Evolutionary conservation across 139 green algal species (phyloP).

Genomic region (Picochlorum sp.): DNA sequence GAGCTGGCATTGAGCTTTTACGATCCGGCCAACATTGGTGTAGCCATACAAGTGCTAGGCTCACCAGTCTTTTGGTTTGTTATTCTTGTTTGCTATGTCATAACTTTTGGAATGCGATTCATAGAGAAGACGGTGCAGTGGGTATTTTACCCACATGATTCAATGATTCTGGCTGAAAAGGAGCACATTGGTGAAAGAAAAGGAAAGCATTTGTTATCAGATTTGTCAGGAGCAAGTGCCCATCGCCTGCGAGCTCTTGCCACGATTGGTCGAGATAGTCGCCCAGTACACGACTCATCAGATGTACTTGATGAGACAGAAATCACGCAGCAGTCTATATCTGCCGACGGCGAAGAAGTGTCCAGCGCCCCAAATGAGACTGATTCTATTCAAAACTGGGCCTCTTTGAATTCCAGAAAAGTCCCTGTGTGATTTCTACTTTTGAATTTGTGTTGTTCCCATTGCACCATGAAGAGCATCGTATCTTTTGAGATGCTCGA

Average conservation of each 20-base stretch:
- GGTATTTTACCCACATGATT: conserved; percentile 40
- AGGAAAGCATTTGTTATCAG: conserved; percentile 4
- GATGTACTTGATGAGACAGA: no score
- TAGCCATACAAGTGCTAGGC: conserved; percentile 24
- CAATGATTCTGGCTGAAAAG: conserved; percentile 41
- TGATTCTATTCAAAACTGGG: no score
- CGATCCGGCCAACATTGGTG: conserved; percentile 42
- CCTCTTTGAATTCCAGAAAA: no score
- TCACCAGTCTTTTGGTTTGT: conserved; percentile 43
- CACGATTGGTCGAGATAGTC: background rate
- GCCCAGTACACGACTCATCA: no score
- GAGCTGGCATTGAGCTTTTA: conserved; percentile 30
- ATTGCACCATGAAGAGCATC: no score
- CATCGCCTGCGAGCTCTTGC: conserved; percentile 2
- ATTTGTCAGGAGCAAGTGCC: conserved; percentile 1
- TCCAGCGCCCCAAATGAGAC: no score
- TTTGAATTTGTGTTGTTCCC: no score
- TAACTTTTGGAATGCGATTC: conserved; percentile 37
- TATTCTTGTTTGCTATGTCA: conserved; percentile 27
- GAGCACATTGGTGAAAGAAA: conserved; percentile 6
- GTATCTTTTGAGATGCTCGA: no score
- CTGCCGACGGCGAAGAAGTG: no score
- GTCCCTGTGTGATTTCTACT: no score
- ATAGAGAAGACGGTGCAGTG: conserved; percentile 35
- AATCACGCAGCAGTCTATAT: no score